These are phyloP conservation scores for Amaranthus hypochondriacus DNA, from an alignment of 148 eudicot genomes.

Conservation along the genomic window DNA sequence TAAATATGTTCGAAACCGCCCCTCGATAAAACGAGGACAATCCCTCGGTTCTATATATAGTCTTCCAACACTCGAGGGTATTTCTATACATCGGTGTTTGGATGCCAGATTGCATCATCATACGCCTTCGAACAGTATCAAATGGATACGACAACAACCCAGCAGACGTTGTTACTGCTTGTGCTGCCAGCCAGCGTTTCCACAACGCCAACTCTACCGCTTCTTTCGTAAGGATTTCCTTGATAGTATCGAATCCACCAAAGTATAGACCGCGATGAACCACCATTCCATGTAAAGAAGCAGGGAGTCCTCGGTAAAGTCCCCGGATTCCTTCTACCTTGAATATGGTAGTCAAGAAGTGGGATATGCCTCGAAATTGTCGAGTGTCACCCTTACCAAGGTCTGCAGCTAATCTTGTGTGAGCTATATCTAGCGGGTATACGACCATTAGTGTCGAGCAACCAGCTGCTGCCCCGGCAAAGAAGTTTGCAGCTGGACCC, in stretches of 20 bases:
- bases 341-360: conserved; percentile 56
- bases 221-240: conserved; percentile 58
- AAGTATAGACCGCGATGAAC: conserved; percentile 83
- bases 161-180: conserved; percentile 84
- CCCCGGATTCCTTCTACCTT: conserved; percentile 68
- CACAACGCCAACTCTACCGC: conserved; percentile 62
- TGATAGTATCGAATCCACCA: conserved; percentile 90
- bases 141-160: conserved; percentile 85
- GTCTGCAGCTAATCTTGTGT: conserved; percentile 92
- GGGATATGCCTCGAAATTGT: conserved; percentile 73
- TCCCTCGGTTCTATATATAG: conserved; percentile 66
- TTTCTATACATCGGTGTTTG: conserved; percentile 58
- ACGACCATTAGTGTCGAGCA: conserved; percentile 77
- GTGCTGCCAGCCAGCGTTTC: conserved; percentile 94
- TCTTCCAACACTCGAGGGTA: conserved; percentile 90
- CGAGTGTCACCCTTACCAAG: conserved; percentile 58
- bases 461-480: conserved; percentile 93
- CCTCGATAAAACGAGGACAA: conserved; percentile 79
- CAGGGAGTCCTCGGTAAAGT: conserved; percentile 85
- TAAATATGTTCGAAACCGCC: conserved; percentile 77
- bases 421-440: conserved; percentile 96
- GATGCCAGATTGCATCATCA: conserved; percentile 98
- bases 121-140: conserved; percentile 87
- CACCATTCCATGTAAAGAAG: conserved; percentile 95
- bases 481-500: conserved; percentile 73